Conservation (phyloP, 2,329 filamentous ascomycete genomes). For the Exophiala phaeomuriformis region DNA sequence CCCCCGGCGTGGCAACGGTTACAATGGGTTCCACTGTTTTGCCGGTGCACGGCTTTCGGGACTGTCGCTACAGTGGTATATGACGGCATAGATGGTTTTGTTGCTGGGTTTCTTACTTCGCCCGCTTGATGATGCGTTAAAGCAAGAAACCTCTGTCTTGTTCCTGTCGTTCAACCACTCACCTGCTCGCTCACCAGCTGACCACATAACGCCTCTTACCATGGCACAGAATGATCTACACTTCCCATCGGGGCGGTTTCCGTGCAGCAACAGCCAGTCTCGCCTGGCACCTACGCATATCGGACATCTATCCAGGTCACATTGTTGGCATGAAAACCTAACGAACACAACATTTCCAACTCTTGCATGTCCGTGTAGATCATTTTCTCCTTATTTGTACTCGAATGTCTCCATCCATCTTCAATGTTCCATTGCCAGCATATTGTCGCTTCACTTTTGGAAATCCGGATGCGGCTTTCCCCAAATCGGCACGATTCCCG, state of each 20-base stretch:
- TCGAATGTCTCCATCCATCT: constrained; percentile 16
- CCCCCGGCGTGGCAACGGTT: too few species aligned
- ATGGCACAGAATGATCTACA: constrained; percentile 5
- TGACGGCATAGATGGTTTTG: too few species aligned
- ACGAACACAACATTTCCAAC: too few species aligned
- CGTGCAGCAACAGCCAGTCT: constrained; percentile 9
- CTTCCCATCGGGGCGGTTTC: constrained; percentile 3
- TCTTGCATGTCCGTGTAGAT: neutral
- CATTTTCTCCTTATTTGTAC: constrained; percentile 18
- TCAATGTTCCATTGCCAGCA: constrained; percentile 19
- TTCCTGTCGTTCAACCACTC: neutral
- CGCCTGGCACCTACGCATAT: neutral
- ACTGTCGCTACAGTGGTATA: too few species aligned
- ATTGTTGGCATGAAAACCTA: too few species aligned
- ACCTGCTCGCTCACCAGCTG: constrained; percentile 4
- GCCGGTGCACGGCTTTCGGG: too few species aligned
- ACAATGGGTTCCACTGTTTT: too few species aligned
- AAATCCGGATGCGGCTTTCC: constrained; percentile 8
- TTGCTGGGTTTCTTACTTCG: too few species aligned
- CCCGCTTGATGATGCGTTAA: too few species aligned
- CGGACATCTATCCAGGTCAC: too few species aligned
- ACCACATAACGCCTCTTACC: neutral
- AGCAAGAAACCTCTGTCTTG: too few species aligned
- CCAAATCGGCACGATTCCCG: constrained; percentile 1
- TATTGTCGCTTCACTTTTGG: constrained; percentile 13